Evolutionary conservation across 75 land plant species (phyloP).

Genomic region (Chamaecyparis obtusa): DNA sequence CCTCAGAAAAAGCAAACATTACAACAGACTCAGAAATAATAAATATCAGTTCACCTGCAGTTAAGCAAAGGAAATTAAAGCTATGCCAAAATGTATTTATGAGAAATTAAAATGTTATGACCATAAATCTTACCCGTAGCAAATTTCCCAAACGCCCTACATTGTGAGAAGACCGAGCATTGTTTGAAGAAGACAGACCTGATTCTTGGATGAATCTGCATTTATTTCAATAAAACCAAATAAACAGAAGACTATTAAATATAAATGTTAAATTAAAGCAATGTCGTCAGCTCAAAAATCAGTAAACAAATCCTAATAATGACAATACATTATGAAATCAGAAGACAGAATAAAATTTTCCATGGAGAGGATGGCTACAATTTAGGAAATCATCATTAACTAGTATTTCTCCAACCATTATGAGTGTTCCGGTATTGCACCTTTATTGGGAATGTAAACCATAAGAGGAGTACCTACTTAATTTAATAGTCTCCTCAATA

Average conservation of each 20-base stretch:
- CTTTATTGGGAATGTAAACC: too few relatives aligned
- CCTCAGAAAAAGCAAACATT: background rate
- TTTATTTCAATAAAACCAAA: slow-evolving; percentile 1
- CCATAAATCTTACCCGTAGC: slow-evolving; percentile 53
- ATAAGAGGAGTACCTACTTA: too few relatives aligned
- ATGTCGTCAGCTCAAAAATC: background rate
- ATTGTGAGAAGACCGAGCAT: slow-evolving; percentile 67
- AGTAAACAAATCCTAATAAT: background rate
- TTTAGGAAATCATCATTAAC: background rate
- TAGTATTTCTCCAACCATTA: too few relatives aligned
- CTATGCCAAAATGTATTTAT: background rate
- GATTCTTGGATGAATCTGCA: slow-evolving; percentile 50
- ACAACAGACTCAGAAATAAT: background rate
- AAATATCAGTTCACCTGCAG: background rate
- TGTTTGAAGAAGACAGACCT: slow-evolving; percentile 46
- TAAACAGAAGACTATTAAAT: background rate
- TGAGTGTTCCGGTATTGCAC: too few relatives aligned
- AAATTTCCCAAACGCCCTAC: slow-evolving; percentile 73
- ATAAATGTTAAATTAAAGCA: background rate
- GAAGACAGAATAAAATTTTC: background rate
- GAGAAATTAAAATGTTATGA: too few relatives aligned
- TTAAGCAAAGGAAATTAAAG: background rate
- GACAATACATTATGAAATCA: background rate
- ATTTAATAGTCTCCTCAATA: too few relatives aligned
- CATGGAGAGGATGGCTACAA: background rate